A percentile compares a stretch with the other conserved stretches of the same genome.
These are phyloP conservation scores for Rhamnella rubrinervis DNA, from an alignment of 331 rosid species.

Conservation along the genomic window DNA sequence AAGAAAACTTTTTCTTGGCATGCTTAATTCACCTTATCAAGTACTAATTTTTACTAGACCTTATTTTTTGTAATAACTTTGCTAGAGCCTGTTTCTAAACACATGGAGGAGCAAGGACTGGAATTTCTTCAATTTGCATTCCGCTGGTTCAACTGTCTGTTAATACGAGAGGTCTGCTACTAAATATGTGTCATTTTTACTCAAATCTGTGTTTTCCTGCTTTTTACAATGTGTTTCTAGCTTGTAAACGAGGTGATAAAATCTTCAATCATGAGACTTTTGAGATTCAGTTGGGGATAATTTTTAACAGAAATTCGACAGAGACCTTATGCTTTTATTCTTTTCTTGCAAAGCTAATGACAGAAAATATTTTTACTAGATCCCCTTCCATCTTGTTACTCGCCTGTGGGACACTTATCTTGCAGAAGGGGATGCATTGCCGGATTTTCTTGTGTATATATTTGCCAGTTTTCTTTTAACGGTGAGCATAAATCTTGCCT, in stretches of 20 bases:
- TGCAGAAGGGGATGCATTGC: slow-evolving; percentile 96
- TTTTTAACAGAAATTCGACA: slow-evolving; percentile 3
- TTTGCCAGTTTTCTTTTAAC: slow-evolving; percentile 96
- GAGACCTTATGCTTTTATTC: slow-evolving; percentile 20
- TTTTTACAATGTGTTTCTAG: background rate
- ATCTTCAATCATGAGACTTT: background rate
- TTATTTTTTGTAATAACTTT: slow-evolving; percentile 26
- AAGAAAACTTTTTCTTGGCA: too few relatives aligned
- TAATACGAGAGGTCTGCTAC: slow-evolving; percentile 85
- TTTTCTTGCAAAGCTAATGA: slow-evolving; percentile 27
- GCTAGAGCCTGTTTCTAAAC: slow-evolving; percentile 87
- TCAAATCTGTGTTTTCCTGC: slow-evolving; percentile 15
- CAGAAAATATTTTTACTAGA: slow-evolving; percentile 37
- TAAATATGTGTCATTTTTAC: slow-evolving; percentile 6
- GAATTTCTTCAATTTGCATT: slow-evolving; percentile 98
- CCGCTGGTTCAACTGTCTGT: slow-evolving; percentile 97
- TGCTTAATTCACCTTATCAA: background rate
- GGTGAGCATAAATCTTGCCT: slow-evolving; percentile 48
- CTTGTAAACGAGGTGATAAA: background rate
- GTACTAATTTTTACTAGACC: slow-evolving; percentile 20
- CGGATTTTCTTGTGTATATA: slow-evolving; percentile 96
- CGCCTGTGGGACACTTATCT: slow-evolving; percentile 99
- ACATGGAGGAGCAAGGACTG: slow-evolving; percentile 88
- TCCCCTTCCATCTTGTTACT: slow-evolving; percentile 83
- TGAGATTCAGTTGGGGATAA: background rate